Evolutionary conservation across 805 yeast species (phyloP), one percentile per base, ranked within the genome.

Genomic region (Saturnispora zaruensis): DNA sequence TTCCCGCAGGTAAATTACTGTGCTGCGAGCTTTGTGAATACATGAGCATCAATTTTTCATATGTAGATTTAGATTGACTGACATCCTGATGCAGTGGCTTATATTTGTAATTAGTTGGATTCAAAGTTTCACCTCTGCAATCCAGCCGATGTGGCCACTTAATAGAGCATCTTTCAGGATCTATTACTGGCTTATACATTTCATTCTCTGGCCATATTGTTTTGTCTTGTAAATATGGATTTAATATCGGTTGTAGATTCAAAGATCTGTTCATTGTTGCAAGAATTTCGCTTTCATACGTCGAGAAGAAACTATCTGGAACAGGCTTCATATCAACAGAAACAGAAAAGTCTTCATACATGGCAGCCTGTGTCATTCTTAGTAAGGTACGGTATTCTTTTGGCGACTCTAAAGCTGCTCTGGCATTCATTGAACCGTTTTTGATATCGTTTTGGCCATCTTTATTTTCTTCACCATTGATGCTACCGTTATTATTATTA

Each of bases 241-340:
- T 83, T 53, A 82, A 64, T 0, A 90, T 85, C 1, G 86, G 88
- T 13, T 82, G 74, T 49, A 91, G 68, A 57, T 87, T 83, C 28
- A 91, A 64, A 53, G 87, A 84, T 53, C 98, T 75, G 53, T 84
- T 77, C 3, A 96, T 85, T 44, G 88, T 69, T 0, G 87, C 77
- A 46, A 91, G 69, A 24, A 90, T 79, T 65, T 90, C 96, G n/a
- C 91, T 74, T 66, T 93, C 98, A 77, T 91, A 79, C 48, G 81
- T 82, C 26, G 87, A 71, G 3, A 95, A 84, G 48, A 87, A 72
- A 23, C 77, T 75, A 65, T 91, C 98, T 33, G 87, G 82, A 63
- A 88, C 85, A 36, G 88, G 80, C 53, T 80, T 77, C 2, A 77
- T 69, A 65, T 91, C 97, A 0, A 96, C 85, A 50, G 87, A 88